Conservation (phyloP, 306 rosid genomes). For the Inga leiocalycina region DNA sequence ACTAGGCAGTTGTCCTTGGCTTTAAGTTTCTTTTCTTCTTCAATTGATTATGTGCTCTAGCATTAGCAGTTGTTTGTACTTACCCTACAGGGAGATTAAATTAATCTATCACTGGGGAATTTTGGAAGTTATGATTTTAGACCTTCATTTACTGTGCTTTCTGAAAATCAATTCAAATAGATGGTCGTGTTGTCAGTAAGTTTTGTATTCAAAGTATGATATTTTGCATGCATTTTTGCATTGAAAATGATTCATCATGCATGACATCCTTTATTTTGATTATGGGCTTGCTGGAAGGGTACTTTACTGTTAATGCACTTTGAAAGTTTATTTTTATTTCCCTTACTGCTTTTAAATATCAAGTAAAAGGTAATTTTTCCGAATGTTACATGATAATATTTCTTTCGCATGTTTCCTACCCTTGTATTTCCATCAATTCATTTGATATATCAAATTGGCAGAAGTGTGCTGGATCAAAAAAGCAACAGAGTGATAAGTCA, state of each 20-base stretch:
- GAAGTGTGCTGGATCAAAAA: slow-evolving; percentile 80
- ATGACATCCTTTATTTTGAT: neutral
- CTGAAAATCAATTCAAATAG: neutral
- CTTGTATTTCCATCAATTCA: slow-evolving; percentile 39
- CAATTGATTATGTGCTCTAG: neutral
- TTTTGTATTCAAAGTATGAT: slow-evolving; percentile 10
- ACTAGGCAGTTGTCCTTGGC: neutral
- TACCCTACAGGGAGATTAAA: neutral
- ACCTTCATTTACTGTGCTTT: neutral
- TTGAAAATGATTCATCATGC: neutral
- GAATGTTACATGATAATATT: slow-evolving; percentile 15
- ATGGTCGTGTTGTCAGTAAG: neutral
- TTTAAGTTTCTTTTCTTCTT: neutral
- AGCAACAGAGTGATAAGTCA: slow-evolving; percentile 67
- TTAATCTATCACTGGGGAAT: neutral
- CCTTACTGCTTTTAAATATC: slow-evolving; percentile 20
- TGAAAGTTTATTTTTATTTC: slow-evolving; percentile 29
- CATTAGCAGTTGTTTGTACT: neutral
- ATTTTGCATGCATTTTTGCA: neutral
- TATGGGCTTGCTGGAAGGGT: slow-evolving; percentile 23
- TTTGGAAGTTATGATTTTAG: neutral
- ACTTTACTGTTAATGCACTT: slow-evolving; percentile 8
- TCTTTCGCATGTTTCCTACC: slow-evolving; percentile 34
- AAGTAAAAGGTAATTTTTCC: neutral
- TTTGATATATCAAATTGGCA: slow-evolving; percentile 32